Evolutionary conservation across 371 early-diverging fungal species (phyloP), one percentile per base, ranked within the genome.

Genomic region (Syncephalastrum sp.): DNA sequence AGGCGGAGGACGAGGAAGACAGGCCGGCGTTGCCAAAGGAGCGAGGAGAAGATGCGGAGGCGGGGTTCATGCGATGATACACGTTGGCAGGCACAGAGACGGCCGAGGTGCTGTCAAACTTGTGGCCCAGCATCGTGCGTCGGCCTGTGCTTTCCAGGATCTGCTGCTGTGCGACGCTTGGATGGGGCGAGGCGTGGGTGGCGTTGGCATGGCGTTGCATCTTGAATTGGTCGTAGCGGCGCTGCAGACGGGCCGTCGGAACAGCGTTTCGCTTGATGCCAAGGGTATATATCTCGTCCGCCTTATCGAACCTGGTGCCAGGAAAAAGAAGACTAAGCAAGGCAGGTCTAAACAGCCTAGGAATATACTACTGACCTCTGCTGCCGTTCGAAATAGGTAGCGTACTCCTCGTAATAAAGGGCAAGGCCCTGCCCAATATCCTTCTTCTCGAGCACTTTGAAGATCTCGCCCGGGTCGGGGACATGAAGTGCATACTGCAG

Each of bases 331-430:
- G 33, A 13, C 16, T 54, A 15, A 38, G 47, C 12, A 38, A 44
- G 47, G 47, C 12, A 38, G 38, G 47, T 38, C 12, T 38, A 4
- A 33, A 33, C 6, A 33, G 10, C 12, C 21, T 2, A 33, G 5
- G 12, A 10, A 33, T 8, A 33, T 2, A 33, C 7, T 10, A 41
- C 71, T 50, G 63, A 86, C 81, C 79, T 82, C 21, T 71, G 60
- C 13, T 43, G 33, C 2, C 61, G 47, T 63, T 92, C 92, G 48
- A 88, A 56, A 19, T 79, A 68, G 19, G 63, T 71, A 0, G 90
- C 92, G 59, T 92, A 91, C 46, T 91, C 91, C 56, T 91, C 88
- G 61, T 95, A 96, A 51, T 78, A 89, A 19, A 85, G 54, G 0
- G 92, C 82, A 14, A 84, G 60, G 17, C 70, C 63, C 21, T 72